A percentile compares a stretch with the other conserved stretches of the same genome.
phyloP scores from a whole-genome alignment of 192 early-diverging fungal genomes.

The Jimgerdemannia lactiflua region DNA sequence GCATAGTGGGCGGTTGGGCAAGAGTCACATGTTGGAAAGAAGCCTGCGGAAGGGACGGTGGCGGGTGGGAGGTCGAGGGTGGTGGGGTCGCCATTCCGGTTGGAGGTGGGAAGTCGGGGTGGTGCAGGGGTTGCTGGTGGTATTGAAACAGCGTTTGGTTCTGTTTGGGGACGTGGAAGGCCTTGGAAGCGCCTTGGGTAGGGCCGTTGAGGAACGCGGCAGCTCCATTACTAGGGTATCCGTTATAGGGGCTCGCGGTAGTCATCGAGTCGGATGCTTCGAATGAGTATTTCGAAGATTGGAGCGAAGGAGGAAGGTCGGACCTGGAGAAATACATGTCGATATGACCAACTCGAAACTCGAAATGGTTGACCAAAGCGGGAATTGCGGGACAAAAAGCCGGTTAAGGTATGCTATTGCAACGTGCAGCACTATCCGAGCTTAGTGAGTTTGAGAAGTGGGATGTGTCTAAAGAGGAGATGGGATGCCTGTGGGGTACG shows the following conservation, averaged over 20 bases:
- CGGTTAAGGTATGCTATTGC: background rate
- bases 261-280: background rate
- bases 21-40: background rate
- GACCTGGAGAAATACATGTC: background rate
- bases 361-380: background rate
- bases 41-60: background rate
- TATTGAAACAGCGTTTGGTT: background rate
- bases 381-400: background rate
- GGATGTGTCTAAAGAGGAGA: background rate
- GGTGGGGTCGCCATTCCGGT: background rate
- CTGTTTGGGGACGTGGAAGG: background rate
- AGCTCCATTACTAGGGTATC: background rate
- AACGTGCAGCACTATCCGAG: background rate
- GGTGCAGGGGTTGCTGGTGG: background rate
- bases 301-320: background rate
- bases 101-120: background rate
- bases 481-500: background rate
- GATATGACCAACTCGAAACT: too few relatives aligned
- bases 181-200: background rate
- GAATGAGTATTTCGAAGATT: background rate
- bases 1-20: background rate
- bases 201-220: background rate
- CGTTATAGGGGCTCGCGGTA: background rate
- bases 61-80: background rate
- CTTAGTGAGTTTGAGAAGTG: background rate